Evolutionary conservation across 2,329 filamentous ascomycete genomes (phyloP), one percentile per base, ranked within the genome.

Genomic region (Biscogniauxia sp.): DNA sequence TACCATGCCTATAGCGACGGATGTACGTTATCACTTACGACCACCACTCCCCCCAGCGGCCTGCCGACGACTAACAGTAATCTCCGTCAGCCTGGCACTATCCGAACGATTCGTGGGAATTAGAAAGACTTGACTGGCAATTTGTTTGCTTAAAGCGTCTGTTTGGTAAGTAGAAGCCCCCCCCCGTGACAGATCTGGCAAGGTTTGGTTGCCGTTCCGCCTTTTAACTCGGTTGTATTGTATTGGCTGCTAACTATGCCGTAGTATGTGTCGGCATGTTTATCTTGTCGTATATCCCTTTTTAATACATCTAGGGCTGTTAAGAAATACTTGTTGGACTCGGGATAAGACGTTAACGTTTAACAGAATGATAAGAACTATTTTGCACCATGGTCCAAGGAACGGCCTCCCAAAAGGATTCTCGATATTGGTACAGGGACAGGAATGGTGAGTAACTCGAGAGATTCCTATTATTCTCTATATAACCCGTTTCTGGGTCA

Each of bases 1-100:
- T 82, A 80, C 68, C 79, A 81, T 64, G 78, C 79, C 2, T 82
- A 80, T 60, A 74, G 74, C 59, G 78, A 78, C 53, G 79, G 79
- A 20, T 81, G 79, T 81, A 70, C 66, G 79, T 75, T 23, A 54
- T 28, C 13, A 28, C 1, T 37, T n/a, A 54, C 23, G 20, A 19
- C 54, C 19, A 41, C 19, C 9, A 49, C 8, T 19, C n/a, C 20
- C 20, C 28, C 20, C 19, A 49, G 23, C 25, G 37, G 26, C 9
- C 15, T 7, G 17, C 15, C 19, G 50, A 58, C 20, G 3, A 53
- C 61, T 66, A 45, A 66, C 51, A n/a, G 15, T 20, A 19, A 3
- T 49, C 17, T 28, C 20, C 32, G 20, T 37, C 32, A 82, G 79
- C 79, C 28, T 82, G 81, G 54, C 73, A 74, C 3, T 81, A 79